phyloP scores from a whole-genome alignment of 2,329 filamentous ascomycete species.

The Decorospora gaudefroyi region DNA sequence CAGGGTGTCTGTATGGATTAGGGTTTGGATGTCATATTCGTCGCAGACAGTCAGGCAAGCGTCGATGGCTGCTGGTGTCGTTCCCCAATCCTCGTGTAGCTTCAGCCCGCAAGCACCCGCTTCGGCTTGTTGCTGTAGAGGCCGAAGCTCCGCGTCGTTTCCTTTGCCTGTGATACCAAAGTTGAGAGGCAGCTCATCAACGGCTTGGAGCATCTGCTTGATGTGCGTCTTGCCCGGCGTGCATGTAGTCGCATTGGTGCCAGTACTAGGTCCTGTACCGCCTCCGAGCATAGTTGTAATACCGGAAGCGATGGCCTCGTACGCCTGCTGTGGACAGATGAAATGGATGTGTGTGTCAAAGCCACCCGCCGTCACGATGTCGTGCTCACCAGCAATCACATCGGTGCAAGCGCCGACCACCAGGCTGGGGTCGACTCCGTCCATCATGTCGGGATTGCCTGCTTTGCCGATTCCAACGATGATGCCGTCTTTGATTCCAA shows the following conservation, averaged over 20 bases:
- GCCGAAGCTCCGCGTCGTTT: slow-evolving; percentile 74
- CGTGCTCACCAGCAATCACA: slow-evolving; percentile 86
- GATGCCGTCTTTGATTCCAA: slow-evolving; percentile 84
- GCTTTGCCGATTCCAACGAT: slow-evolving; percentile 93
- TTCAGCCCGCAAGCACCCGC: slow-evolving; percentile 91
- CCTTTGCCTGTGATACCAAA: slow-evolving; percentile 92
- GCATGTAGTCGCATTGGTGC: slow-evolving; percentile 89
- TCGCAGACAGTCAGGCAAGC: slow-evolving; percentile 80
- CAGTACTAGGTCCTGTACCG: slow-evolving; percentile 89
- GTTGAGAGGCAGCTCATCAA: slow-evolving; percentile 80
- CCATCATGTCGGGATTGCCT: slow-evolving; percentile 97
- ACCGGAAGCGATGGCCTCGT: slow-evolving; percentile 81
- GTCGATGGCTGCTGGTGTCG: slow-evolving; percentile 88
- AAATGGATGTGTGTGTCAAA: slow-evolving; percentile 92
- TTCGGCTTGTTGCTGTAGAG: slow-evolving; percentile 76
- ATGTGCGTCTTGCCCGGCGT: slow-evolving; percentile 85
- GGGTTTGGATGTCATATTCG: slow-evolving; percentile 86
- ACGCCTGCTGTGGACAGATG: slow-evolving; percentile 89
- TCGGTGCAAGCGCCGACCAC: slow-evolving; percentile 87
- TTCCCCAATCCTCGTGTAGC: slow-evolving; percentile 95
- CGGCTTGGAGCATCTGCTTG: slow-evolving; percentile 86
- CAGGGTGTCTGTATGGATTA: slow-evolving; percentile 94
- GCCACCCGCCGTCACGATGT: slow-evolving; percentile 88
- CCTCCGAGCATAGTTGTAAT: slow-evolving; percentile 91
- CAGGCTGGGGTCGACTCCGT: slow-evolving; percentile 77